phyloP scores from a whole-genome alignment of 2,329 filamentous ascomycete species.

The Coniochaeta hoffmannii region DNA sequence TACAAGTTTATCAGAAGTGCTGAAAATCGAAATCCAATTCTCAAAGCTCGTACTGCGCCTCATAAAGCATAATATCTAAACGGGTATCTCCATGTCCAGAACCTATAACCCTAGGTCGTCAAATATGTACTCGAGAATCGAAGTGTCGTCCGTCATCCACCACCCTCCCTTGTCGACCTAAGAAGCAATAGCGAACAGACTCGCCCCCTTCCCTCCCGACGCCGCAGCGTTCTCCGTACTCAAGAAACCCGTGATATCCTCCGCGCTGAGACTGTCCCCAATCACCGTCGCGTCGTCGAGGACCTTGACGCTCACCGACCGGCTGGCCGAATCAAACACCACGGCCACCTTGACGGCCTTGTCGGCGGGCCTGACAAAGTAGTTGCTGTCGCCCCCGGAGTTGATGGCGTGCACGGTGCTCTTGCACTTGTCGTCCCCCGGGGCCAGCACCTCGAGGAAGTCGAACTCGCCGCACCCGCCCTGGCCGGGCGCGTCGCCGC shows the following conservation, averaged over 20 bases:
- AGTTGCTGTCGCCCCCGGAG: slow-evolving; percentile 61
- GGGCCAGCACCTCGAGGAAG: slow-evolving; percentile 62
- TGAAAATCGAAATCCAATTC: neutral
- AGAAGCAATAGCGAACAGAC: neutral
- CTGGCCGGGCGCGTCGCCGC: too few relatives aligned
- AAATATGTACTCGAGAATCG: slow-evolving; percentile 1
- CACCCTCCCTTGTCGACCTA: neutral
- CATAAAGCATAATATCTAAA: slow-evolving; percentile 1
- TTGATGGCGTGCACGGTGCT: slow-evolving; percentile 61
- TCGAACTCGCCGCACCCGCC: slow-evolving; percentile 75
- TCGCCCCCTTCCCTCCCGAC: neutral
- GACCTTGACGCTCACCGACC: slow-evolving; percentile 48
- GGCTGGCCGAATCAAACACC: slow-evolving; percentile 46
- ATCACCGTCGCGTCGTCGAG: slow-evolving; percentile 19
- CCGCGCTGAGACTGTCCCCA: slow-evolving; percentile 1
- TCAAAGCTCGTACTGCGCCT: neutral
- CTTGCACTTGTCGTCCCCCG: slow-evolving; percentile 60
- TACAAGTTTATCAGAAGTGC: too few relatives aligned
- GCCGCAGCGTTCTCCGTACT: neutral
- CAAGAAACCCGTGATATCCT: slow-evolving; percentile 3
- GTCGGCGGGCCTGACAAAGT: slow-evolving; percentile 58
- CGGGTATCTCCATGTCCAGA: slow-evolving; percentile 1
- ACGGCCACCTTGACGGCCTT: slow-evolving; percentile 56
- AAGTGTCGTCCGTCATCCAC: neutral
- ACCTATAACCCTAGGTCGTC: neutral